Percentiles rank a stretch among this genome's conserved stretches.
These are phyloP conservation scores for Sistotremastrum suecicum DNA, from an alignment of 768 basidiomycete genomes.

Conservation along the genomic window DNA sequence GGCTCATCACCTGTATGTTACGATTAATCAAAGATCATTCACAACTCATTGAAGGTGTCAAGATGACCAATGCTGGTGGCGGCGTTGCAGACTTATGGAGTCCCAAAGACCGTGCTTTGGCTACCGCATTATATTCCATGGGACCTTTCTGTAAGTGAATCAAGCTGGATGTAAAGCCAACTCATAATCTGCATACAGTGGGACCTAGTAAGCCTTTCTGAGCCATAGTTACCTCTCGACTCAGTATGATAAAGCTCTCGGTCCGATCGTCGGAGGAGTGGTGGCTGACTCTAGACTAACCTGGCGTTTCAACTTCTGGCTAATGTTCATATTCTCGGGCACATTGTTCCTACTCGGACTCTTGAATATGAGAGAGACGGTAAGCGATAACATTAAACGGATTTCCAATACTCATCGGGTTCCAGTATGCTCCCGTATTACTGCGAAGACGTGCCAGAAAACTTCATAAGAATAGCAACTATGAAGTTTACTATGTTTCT, in stretches of 20 bases:
- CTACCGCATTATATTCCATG: slow-evolving; percentile 42
- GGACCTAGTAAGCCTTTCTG: slow-evolving; percentile 29
- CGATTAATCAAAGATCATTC: slow-evolving; percentile 2
- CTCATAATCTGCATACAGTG: slow-evolving; percentile 10
- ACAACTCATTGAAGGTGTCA: slow-evolving; percentile 19
- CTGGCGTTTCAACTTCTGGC: slow-evolving; percentile 55
- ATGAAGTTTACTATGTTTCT: slow-evolving; percentile 30
- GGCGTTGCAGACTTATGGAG: slow-evolving; percentile 46
- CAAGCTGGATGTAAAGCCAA: slow-evolving; percentile 1
- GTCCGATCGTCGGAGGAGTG: slow-evolving; percentile 56
- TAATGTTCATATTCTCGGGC: slow-evolving; percentile 41
- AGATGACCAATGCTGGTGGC: slow-evolving; percentile 41
- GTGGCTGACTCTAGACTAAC: slow-evolving; percentile 33
- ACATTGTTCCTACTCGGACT: slow-evolving; percentile 31
- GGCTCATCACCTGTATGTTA: slow-evolving; percentile 34
- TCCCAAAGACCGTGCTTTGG: slow-evolving; percentile 43
- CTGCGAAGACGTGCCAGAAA: slow-evolving; percentile 36
- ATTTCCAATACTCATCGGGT: background rate
- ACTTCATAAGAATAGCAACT: slow-evolving; percentile 27
- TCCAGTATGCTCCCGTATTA: slow-evolving; percentile 45
- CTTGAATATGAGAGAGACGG: slow-evolving; percentile 43
- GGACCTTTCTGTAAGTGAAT: slow-evolving; percentile 29
- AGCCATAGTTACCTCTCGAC: background rate
- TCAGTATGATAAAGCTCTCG: slow-evolving; percentile 28
- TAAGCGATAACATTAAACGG: slow-evolving; percentile 11